Base-by-base conservation (phyloP, 371 early-diverging fungal genomes). In the Actinomucor elegans region DNA sequence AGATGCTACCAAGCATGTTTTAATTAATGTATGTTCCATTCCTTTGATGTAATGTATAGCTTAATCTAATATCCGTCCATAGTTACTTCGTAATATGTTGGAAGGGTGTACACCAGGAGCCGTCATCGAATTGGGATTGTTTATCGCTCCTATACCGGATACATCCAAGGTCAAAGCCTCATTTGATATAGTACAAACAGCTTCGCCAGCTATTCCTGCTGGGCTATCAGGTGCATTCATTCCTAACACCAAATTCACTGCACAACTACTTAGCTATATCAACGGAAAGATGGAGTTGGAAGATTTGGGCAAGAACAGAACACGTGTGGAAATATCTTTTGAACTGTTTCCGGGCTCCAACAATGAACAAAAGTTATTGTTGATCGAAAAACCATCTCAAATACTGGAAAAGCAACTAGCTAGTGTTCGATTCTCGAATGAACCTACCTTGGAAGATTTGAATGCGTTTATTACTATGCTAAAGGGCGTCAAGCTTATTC, bases 41-140 rank as follows among this genome's bases (percentile, higher is more conserved):
- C n/a, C n/a, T n/a, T n/a, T n/a, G n/a, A n/a, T n/a, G n/a, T n/a
- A n/a, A n/a, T n/a, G n/a, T n/a, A n/a, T n/a, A n/a, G n/a, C n/a
- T n/a, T n/a, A n/a, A n/a, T n/a, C n/a, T n/a, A n/a, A n/a, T n/a
- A n/a, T n/a, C n/a, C n/a, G n/a, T n/a, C n/a, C n/a, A 5, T 69
- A 86, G 84, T 61, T 86, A 3, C 61, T 86, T 24, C 71, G 77
- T 47, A 79, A 72, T 48, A 73, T 85, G 33, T 58, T 87, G 28
- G 79, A 80, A 49, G 75, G 78, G 7, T 81, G 82, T 33, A 77
- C 73, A 33, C 67, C 77, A 7, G 87, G 85, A n/a, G 77, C 83
- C 14, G 79, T 77, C 9, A 71, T 87, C 23, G 87, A 87, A 56
- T 54, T 87, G 17, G 83, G 85, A 20, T 50, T 87, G 27, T 64